Percentiles rank a stretch among this genome's conserved stretches.
phyloP scores from a whole-genome alignment of 140 eudicot genomes.

The Senecio squalidus region DNA sequence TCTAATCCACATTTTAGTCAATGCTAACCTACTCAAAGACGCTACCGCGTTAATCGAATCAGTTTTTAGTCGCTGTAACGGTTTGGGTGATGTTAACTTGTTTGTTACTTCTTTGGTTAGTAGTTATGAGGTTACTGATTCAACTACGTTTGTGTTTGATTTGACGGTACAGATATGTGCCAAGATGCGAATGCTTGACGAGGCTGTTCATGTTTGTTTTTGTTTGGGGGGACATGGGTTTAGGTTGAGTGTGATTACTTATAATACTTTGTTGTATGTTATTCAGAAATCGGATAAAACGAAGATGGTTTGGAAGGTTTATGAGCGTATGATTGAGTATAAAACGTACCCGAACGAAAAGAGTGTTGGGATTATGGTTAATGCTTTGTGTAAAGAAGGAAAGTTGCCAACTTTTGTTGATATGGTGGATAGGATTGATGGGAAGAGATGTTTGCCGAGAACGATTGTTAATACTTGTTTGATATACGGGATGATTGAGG shows the following conservation, averaged over 20 bases:
- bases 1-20: slow-evolving; percentile 52
- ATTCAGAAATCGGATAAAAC: slow-evolving; percentile 48
- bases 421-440: slow-evolving; percentile 60
- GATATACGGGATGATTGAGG: slow-evolving; percentile 57
- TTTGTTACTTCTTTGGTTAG: slow-evolving; percentile 40
- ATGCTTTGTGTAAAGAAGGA: slow-evolving; percentile 80
- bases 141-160: slow-evolving; percentile 71
- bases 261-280: slow-evolving; percentile 59
- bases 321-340: slow-evolving; percentile 65
- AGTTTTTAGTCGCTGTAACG: slow-evolving; percentile 27
- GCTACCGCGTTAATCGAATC: slow-evolving; percentile 68
- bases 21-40: slow-evolving; percentile 54
- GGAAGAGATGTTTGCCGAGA: slow-evolving; percentile 60
- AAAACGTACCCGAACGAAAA: slow-evolving; percentile 61
- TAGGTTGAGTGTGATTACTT: slow-evolving; percentile 49
- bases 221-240: slow-evolving; percentile 55
- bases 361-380: slow-evolving; percentile 47
- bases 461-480: slow-evolving; percentile 68
- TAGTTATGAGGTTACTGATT: slow-evolving; percentile 37
- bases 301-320: slow-evolving; percentile 58
- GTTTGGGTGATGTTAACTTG: slow-evolving; percentile 13
- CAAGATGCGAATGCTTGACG: slow-evolving; percentile 56
- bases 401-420: slow-evolving; percentile 47
- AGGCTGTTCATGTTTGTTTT: slow-evolving; percentile 44
- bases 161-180: slow-evolving; percentile 65